Conservation (phyloP, 73 alveolate genomes). For the Paramecium octaurelia region DNA sequence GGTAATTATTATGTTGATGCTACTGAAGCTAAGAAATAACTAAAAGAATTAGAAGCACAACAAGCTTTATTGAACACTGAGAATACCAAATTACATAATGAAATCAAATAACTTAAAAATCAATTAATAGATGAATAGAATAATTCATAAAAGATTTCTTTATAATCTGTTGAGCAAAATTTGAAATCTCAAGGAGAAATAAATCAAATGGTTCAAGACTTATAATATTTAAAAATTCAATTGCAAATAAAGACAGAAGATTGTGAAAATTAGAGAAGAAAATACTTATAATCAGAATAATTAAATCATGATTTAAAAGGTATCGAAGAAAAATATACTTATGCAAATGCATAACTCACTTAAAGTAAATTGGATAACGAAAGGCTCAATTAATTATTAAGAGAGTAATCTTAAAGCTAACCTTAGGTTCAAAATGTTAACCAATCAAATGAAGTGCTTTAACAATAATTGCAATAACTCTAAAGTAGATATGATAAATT, state of each 20-base stretch:
- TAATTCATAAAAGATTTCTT: background rate
- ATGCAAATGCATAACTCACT: background rate
- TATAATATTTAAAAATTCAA: background rate
- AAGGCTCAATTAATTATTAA: slow-evolving; percentile 10
- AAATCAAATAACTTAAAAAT: background rate
- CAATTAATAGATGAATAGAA: background rate
- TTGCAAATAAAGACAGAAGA: background rate
- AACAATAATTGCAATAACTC: background rate
- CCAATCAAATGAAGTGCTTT: background rate
- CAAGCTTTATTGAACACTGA: background rate
- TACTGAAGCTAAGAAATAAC: background rate
- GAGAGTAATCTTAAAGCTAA: background rate
- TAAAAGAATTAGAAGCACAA: background rate
- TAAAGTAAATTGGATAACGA: background rate
- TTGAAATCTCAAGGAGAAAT: background rate
- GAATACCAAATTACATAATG: background rate
- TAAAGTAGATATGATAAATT: slow-evolving; percentile 15
- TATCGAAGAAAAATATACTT: slow-evolving; percentile 22
- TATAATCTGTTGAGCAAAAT: background rate
- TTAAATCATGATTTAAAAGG: slow-evolving; percentile 3
- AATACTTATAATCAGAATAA: slow-evolving; percentile 20
- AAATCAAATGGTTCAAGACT: background rate
- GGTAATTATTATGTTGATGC: slow-evolving; percentile 32
- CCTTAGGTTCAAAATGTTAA: background rate
- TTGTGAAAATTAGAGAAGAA: background rate